phyloP scores from a whole-genome alignment of 2,329 filamentous ascomycete genomes.

The Pleurostoma richardsiae region DNA sequence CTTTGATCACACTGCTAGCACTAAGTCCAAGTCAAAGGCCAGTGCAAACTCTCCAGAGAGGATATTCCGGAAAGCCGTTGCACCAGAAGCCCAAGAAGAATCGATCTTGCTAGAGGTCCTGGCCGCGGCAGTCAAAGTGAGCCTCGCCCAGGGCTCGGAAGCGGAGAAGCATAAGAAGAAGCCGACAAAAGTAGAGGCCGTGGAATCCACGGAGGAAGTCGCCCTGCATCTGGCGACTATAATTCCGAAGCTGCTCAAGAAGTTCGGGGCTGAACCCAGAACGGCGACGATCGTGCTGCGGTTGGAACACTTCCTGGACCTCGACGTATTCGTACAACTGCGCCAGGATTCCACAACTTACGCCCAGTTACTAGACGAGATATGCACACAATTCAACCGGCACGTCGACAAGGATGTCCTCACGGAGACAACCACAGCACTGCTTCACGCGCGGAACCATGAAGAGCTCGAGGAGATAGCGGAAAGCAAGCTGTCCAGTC shows the following conservation, averaged over 20 bases:
- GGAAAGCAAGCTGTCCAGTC: slow-evolving; percentile 69
- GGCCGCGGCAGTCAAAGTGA: slow-evolving; percentile 73
- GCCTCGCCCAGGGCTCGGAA: slow-evolving; percentile 62
- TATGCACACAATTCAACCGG: slow-evolving; percentile 89
- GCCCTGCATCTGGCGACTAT: slow-evolving; percentile 71
- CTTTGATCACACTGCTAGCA: slow-evolving; percentile 77
- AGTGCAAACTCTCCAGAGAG: slow-evolving; percentile 39
- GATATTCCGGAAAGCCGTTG: slow-evolving; percentile 66
- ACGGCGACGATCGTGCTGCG: slow-evolving; percentile 82
- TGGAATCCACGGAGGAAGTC: slow-evolving; percentile 71
- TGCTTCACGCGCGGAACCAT: slow-evolving; percentile 79
- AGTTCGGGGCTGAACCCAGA: slow-evolving; percentile 84
- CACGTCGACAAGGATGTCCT: slow-evolving; percentile 85
- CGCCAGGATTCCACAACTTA: slow-evolving; percentile 82
- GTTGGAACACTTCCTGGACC: slow-evolving; percentile 78
- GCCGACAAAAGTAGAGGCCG: slow-evolving; percentile 55
- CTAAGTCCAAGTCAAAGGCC: slow-evolving; percentile 34
- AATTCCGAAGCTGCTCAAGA: slow-evolving; percentile 83
- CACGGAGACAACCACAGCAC: slow-evolving; percentile 73
- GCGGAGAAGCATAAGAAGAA: slow-evolving; percentile 55
- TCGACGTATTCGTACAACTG: slow-evolving; percentile 81
- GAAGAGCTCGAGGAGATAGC: slow-evolving; percentile 86
- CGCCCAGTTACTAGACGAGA: slow-evolving; percentile 77
- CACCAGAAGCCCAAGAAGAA: slow-evolving; percentile 73
- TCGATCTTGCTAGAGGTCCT: slow-evolving; percentile 82